phyloP scores from a whole-genome alignment of 306 rosid species.

The Glycine tomentella region DNA sequence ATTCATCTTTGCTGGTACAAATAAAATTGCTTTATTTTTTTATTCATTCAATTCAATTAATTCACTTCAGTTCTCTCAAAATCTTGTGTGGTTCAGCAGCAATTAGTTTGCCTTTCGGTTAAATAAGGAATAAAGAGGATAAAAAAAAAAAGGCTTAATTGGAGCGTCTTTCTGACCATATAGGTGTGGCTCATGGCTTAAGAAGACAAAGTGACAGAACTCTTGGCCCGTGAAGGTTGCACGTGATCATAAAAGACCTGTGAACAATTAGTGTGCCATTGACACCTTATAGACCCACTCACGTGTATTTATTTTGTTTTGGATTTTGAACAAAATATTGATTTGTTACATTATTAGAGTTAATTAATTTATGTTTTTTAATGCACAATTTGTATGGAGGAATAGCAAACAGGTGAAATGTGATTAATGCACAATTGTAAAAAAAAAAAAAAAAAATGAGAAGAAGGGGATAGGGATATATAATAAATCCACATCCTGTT shows the following conservation, averaged over 20 bases:
- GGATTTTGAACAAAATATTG: slow-evolving; percentile 59
- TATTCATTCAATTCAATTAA: too few species aligned
- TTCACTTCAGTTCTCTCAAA: too few species aligned
- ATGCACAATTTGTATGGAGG: slow-evolving; percentile 16
- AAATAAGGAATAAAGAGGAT: slow-evolving; percentile 37
- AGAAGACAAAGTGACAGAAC: too few species aligned
- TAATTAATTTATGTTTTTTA: too few species aligned
- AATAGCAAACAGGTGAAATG: slow-evolving; percentile 36
- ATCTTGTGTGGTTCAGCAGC: background rate
- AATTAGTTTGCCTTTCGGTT: slow-evolving; percentile 16
- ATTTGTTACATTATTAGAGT: slow-evolving; percentile 27
- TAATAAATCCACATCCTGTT: too few species aligned
- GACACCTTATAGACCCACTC: slow-evolving; percentile 89
- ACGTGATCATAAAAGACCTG: too few species aligned
- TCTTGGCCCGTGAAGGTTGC: too few species aligned
- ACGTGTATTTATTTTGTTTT: slow-evolving; percentile 61
- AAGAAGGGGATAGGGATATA: too few species aligned
- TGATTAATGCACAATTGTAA: background rate
- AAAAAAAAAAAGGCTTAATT: too few species aligned
- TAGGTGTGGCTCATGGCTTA: too few species aligned
- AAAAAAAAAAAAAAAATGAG: too few species aligned
- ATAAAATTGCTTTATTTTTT: slow-evolving; percentile 6
- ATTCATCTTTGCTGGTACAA: slow-evolving; percentile 31
- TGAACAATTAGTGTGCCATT: slow-evolving; percentile 84
- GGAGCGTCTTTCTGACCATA: too few species aligned